These are phyloP conservation scores for Erodium trifolium DNA, from an alignment of 441 rosid species.

Conservation along the genomic window DNA sequence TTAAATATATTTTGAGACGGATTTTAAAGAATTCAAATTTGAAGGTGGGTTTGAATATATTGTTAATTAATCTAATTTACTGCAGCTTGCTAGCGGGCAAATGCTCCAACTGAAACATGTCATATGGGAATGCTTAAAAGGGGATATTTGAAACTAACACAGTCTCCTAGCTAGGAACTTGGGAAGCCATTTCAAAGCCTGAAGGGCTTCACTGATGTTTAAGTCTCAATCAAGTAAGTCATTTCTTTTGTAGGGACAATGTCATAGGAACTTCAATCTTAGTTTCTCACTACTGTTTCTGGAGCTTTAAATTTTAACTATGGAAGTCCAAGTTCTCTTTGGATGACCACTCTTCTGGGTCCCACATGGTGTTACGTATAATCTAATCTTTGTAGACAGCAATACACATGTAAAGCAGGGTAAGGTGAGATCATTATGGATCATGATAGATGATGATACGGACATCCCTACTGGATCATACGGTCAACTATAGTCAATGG, in stretches of 20 bases:
- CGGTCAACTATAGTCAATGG: no score
- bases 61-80: constrained; percentile 15
- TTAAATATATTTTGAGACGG: no score
- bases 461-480: not conserved
- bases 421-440: not conserved
- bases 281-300: not conserved
- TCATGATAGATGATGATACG: not conserved
- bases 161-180: not conserved
- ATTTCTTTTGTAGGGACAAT: constrained; percentile 4
- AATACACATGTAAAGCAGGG: not conserved
- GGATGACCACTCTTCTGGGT: not conserved
- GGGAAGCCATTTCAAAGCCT: not conserved
- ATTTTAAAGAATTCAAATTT: no score
- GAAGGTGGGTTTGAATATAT: no score
- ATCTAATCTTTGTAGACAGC: not conserved
- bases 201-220: not conserved
- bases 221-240: not conserved
- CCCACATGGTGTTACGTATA: constrained; percentile 1
- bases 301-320: constrained; percentile 4
- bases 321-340: not conserved
- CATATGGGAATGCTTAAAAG: constrained; percentile 40
- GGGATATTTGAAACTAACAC: constrained; percentile 24
- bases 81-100: constrained; percentile 47
- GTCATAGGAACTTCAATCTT: constrained; percentile 1
- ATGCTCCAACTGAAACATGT: constrained; percentile 39